Conservation (phyloP, 495 filamentous ascomycete genomes). For the Penicillium tannophilum region DNA sequence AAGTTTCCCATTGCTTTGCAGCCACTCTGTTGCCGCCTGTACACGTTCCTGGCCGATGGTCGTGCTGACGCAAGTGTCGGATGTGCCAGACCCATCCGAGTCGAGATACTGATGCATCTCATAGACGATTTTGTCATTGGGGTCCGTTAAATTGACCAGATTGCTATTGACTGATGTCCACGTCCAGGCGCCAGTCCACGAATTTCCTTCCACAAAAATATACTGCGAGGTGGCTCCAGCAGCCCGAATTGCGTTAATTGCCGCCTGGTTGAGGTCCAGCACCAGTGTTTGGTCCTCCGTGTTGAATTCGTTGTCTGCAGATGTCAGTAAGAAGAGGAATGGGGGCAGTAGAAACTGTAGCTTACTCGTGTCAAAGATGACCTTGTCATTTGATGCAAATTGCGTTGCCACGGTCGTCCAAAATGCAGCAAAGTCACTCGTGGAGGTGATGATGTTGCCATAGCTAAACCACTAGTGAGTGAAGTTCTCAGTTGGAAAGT, state of each 20-base stretch:
- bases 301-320: slow-evolving; percentile 75
- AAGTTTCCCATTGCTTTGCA: slow-evolving; percentile 64
- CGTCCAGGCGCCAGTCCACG: slow-evolving; percentile 64
- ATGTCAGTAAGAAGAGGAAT: background rate
- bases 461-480: slow-evolving; percentile 39
- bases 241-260: slow-evolving; percentile 69
- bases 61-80: slow-evolving; percentile 53
- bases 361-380: slow-evolving; percentile 60
- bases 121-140: slow-evolving; percentile 62
- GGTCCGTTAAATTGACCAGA: slow-evolving; percentile 59
- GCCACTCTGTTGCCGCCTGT: slow-evolving; percentile 64
- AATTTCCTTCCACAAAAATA: slow-evolving; percentile 74
- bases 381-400: slow-evolving; percentile 59
- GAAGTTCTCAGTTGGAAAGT: background rate
- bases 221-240: slow-evolving; percentile 70
- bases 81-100: slow-evolving; percentile 59
- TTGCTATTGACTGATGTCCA: slow-evolving; percentile 54
- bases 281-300: slow-evolving; percentile 70
- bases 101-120: slow-evolving; percentile 56
- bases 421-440: slow-evolving; percentile 59
- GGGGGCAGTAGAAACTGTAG: slow-evolving; percentile 2
- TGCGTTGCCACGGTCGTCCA: slow-evolving; percentile 64
- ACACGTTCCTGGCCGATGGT: slow-evolving; percentile 66
- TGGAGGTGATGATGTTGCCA: slow-evolving; percentile 64
- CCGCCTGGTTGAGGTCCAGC: slow-evolving; percentile 70